Conservation (phyloP, 2,329 filamentous ascomycete species). For the Neofusicoccum sp. region DNA sequence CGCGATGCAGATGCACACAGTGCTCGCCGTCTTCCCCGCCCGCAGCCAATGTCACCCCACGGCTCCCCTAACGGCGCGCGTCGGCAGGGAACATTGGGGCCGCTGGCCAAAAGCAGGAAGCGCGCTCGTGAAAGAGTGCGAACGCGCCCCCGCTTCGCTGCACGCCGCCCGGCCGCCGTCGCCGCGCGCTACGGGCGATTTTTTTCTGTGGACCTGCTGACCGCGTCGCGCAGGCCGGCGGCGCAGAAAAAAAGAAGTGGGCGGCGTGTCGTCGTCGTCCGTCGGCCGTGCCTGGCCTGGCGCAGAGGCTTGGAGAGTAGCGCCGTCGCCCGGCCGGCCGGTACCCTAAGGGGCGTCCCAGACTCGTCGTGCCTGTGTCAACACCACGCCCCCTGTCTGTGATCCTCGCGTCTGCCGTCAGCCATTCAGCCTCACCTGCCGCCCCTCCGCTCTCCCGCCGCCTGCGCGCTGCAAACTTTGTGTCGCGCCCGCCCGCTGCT, state of each 20-base stretch:
- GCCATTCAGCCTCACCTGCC: neutral
- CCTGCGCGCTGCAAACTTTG: neutral
- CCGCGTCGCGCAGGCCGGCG: no score
- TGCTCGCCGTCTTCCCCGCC: neutral
- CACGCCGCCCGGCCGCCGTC: neutral
- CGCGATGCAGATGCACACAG: no score
- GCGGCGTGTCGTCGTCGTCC: no score
- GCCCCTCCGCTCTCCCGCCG: neutral
- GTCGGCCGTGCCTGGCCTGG: no score
- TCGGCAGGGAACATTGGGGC: neutral
- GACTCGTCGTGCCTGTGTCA: constrained; percentile 7
- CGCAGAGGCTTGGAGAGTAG: no score
- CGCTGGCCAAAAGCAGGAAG: neutral
- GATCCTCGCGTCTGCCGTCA: neutral
- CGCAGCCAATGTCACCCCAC: neutral
- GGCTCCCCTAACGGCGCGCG: neutral
- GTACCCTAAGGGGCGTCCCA: neutral
- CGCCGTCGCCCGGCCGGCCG: neutral
- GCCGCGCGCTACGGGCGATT: neutral
- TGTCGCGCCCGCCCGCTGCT: neutral
- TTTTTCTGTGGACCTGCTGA: neutral
- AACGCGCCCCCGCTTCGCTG: neutral
- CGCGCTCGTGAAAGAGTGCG: neutral
- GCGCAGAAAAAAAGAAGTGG: no score
- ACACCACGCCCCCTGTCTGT: constrained; percentile 6